Percentiles rank a stretch among this genome's conserved stretches.
These are phyloP conservation scores for Rosa lucieae DNA, from an alignment of 306 rosid species.

Conservation along the genomic window DNA sequence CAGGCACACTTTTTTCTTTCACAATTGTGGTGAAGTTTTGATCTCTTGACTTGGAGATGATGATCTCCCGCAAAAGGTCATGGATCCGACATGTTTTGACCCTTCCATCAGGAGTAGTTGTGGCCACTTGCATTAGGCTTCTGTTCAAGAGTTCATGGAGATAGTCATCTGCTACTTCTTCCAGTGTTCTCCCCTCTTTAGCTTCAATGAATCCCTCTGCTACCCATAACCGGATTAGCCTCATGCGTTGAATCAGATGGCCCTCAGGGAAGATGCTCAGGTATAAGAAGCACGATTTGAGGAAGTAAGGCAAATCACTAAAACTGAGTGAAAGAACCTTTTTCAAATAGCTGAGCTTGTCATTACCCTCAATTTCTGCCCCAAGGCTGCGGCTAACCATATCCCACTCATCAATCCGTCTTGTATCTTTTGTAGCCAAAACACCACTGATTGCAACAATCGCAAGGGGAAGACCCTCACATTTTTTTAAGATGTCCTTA, in stretches of 20 bases:
- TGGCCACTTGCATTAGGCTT: conserved; percentile 49
- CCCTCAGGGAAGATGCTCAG: conserved; percentile 54
- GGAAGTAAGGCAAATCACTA: conserved; percentile 62
- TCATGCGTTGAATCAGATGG: conserved; percentile 49
- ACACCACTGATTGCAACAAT: conserved; percentile 74
- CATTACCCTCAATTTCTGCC: conserved; percentile 55
- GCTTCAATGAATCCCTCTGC: conserved; percentile 60
- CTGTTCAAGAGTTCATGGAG: conserved; percentile 60
- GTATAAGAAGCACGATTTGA: conserved; percentile 65
- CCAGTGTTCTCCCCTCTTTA: conserved; percentile 55
- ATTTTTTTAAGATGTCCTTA: conserved; percentile 42
- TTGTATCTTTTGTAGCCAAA: conserved; percentile 58
- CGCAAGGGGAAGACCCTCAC: conserved; percentile 78
- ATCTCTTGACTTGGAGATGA: conserved; percentile 54
- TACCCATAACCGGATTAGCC: conserved; percentile 62
- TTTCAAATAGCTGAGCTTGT: conserved; percentile 48
- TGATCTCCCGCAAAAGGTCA: conserved; percentile 62
- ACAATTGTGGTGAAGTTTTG: conserved; percentile 53
- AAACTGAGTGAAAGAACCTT: conserved; percentile 61
- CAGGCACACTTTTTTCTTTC: conserved; percentile 35
- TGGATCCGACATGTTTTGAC: conserved; percentile 42
- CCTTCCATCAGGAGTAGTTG: conserved; percentile 34
- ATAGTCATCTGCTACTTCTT: conserved; percentile 62
- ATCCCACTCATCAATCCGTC: conserved; percentile 62
- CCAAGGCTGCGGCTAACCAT: conserved; percentile 47